Evolutionary conservation across 176 grass and related monocot genomes (phyloP).

Genomic region (Raddia distichophylla): DNA sequence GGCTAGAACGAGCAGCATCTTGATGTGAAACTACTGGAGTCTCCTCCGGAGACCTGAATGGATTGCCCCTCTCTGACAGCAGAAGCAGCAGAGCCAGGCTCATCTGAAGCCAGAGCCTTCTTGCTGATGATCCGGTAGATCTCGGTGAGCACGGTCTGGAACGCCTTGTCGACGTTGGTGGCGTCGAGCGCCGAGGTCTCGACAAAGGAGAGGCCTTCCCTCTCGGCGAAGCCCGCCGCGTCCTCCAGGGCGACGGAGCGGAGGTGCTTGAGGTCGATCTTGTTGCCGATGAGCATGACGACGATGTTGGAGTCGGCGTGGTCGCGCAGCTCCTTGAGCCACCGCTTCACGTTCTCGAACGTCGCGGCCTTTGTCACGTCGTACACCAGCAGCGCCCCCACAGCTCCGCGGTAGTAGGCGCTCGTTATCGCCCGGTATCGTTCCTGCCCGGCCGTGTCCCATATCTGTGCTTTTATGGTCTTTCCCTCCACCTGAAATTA

Average conservation of each 20-base stretch:
- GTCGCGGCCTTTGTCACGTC: constrained; percentile 72
- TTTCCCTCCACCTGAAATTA: constrained; percentile 64
- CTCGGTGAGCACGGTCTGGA: constrained; percentile 60
- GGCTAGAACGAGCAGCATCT: constrained; percentile 66
- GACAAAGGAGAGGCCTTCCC: constrained; percentile 61
- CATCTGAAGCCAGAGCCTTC: constrained; percentile 42
- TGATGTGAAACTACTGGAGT: constrained; percentile 21
- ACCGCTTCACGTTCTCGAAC: constrained; percentile 65
- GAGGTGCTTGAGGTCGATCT: constrained; percentile 69
- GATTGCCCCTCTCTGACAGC: constrained; percentile 51
- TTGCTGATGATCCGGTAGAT: constrained; percentile 61
- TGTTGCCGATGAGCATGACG: constrained; percentile 81
- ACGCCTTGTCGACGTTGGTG: constrained; percentile 71
- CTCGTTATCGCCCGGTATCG: constrained; percentile 80
- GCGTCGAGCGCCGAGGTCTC: constrained; percentile 89
- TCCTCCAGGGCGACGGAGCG: constrained; percentile 56
- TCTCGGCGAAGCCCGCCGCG: constrained; percentile 54
- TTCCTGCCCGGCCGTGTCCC: constrained; percentile 81
- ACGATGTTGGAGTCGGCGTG: constrained; percentile 66
- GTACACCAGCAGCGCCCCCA: constrained; percentile 75
- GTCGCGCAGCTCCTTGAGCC: constrained; percentile 79
- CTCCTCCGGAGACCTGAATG: constrained; percentile 39
- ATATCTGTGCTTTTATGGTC: constrained; percentile 72
- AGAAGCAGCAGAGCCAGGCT: not conserved
- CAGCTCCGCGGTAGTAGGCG: constrained; percentile 79